Base-by-base conservation (phyloP, 1,139 yeast genomes). In the Pichia sp. region DNA sequence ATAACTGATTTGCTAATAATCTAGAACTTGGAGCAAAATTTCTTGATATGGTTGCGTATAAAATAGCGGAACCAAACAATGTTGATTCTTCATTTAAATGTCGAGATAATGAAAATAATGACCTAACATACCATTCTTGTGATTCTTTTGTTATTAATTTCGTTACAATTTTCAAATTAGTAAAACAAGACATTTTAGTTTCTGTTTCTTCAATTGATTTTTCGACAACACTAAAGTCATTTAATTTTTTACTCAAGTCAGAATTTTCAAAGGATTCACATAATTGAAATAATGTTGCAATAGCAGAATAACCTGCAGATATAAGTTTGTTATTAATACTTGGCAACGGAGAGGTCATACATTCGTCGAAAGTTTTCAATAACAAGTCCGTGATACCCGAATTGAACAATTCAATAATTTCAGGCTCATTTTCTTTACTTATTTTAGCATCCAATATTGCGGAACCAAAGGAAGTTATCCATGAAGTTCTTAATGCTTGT, bases 401-500 rank as follows among this genome's bases (percentile, higher is more conserved):
- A 6, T 46, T 40, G 4, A 62, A 51, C 20, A 72, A 54, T 2
- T 47, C 39, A 4, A 51, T 6, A 27, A 51, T 30, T 10, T 40
- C 38, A 2, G 12, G 11, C 28, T 40, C 42, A 30, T 38, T 40
- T 3, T 23, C 28, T 26, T 29, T 26, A 4, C 31, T 5, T 30
- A 43, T 51, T 3, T 59, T 46, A 5, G 54, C 39, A 4, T 61
- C 55, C 9, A 50, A 41, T 2, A 65, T 40, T 6, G 57, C 55
- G 4, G 64, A 57, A 12, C 78, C 82, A 30, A 81, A 59, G 7
- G 77, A 67, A 31, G 71, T 60, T 43, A 75, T 72, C 97, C 97
- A 92, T 25, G 78, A 66, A 55, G 76, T 78, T 53, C 82, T 76
- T 33, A 86, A 62, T 32, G 74, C 75, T 10, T 73, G 64, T 53